Evolutionary conservation across 331 rosid genomes (phyloP).

Genomic region (Stylosanthes scabra): DNA sequence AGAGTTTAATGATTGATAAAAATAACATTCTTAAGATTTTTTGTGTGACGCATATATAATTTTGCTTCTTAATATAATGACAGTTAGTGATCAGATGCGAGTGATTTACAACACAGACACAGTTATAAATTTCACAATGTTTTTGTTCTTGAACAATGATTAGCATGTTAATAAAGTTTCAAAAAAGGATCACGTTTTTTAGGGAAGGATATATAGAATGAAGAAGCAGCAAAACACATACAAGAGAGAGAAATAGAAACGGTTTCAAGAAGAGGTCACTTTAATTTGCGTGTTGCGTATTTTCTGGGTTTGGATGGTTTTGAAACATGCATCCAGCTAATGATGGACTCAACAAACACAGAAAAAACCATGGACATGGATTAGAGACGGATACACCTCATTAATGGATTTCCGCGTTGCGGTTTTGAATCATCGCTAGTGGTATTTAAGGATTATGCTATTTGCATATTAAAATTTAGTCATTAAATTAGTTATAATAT

Average conservation of each 20-base stretch:
- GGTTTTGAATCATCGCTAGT: background rate
- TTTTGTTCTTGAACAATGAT: background rate
- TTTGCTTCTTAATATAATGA: too few species aligned
- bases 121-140: background rate
- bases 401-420: background rate
- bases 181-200: background rate
- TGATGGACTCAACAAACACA: background rate
- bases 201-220: background rate
- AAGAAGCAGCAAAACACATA: background rate
- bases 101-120: background rate
- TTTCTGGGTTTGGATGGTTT: background rate
- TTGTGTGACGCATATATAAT: too few species aligned
- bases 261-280: background rate
- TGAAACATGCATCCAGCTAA: background rate
- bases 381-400: background rate
- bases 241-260: background rate
- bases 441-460: background rate
- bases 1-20: too few species aligned
- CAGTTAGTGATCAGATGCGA: too few species aligned
- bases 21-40: too few species aligned
- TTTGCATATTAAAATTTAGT: background rate
- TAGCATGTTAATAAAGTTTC: background rate
- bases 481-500: too few species aligned
- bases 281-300: constrained; percentile 2
- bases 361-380: background rate